Base-by-base conservation (phyloP, 176 grass and related monocot species). In the Microstegium vimineum region DNA sequence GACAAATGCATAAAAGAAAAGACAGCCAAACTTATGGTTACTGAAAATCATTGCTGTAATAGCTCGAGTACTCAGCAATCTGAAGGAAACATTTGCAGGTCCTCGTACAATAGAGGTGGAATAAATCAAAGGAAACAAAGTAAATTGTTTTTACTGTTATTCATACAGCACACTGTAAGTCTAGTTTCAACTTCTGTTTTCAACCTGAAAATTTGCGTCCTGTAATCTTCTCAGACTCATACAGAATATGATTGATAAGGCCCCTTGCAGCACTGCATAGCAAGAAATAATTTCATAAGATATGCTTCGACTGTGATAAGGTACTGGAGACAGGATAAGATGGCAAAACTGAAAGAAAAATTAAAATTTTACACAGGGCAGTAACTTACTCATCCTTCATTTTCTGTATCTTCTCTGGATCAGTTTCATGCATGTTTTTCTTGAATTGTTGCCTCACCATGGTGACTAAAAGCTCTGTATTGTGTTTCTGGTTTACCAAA, bases 381-480 rank as follows among this genome's bases (percentile, higher is more conserved):
- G 52, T 42, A 82, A 81, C 96, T 85, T 87, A 99, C 96, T 95
- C 90, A 61, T 95, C 93, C 73, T 99, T 99, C 76, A 99, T 87
- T 64, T 93, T 93, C 68, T 94, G 91, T 90, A 99, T 99, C 85
- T 99, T 99, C 79, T 95, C 91, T 32, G 91, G 89, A 83, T 95
- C 89, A 85, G 93, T 99, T 92, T 99, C 96, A 74, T 92, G 83
- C 90, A 93, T 94, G 60, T 99, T 86, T 86, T 91, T 99, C 86
- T 90, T 99, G 73, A 99, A 99, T 61, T 99, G 96, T 64, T 95
- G 72, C 64, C 96, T 93, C 25, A 99, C 96, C 93, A 99, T 99
- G 46, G 83, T 83, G 83, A 99, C 85, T 31, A 99, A 77, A 82
- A 92, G 87, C 63, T 81, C 89, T 69, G 91, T 95, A 27, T 95